Evolutionary conservation across 2,329 filamentous ascomycete genomes (phyloP).

Genomic region (Colletotrichum agaves): DNA sequence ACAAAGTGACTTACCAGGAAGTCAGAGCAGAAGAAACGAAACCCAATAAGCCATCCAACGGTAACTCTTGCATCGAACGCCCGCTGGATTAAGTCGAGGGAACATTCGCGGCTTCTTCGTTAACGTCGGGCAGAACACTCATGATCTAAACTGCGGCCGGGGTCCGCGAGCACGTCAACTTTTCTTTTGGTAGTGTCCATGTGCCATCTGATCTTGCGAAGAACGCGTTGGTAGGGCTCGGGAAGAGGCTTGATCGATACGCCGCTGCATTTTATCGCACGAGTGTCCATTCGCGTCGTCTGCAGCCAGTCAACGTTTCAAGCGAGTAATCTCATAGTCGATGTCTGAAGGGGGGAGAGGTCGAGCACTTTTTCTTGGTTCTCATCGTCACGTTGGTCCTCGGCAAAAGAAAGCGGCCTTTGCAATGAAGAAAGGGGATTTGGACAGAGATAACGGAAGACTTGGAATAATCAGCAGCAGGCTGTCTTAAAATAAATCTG

Average conservation of each 20-base stretch:
- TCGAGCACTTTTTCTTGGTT: not conserved
- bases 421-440: too few relatives aligned
- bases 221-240: not conserved
- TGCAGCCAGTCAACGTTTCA: not conserved
- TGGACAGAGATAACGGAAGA: too few relatives aligned
- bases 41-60: not conserved
- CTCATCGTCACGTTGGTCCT: not conserved
- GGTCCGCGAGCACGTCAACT: not conserved
- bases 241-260: not conserved
- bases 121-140: not conserved
- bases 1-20: not conserved
- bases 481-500: too few relatives aligned
- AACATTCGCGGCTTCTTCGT: not conserved
- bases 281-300: not conserved
- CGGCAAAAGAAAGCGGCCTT: too few relatives aligned
- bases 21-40: not conserved
- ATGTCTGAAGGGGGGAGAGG: not conserved
- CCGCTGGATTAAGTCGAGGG: conserved; percentile 1
- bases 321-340: not conserved
- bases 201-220: not conserved
- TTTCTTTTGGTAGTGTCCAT: not conserved
- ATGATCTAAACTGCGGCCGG: not conserved
- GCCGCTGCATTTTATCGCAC: not conserved
- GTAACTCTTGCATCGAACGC: not conserved
- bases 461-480: too few relatives aligned